Conservation (phyloP, 768 basidiomycete genomes). For the Pleurotus eryngii region DNA sequence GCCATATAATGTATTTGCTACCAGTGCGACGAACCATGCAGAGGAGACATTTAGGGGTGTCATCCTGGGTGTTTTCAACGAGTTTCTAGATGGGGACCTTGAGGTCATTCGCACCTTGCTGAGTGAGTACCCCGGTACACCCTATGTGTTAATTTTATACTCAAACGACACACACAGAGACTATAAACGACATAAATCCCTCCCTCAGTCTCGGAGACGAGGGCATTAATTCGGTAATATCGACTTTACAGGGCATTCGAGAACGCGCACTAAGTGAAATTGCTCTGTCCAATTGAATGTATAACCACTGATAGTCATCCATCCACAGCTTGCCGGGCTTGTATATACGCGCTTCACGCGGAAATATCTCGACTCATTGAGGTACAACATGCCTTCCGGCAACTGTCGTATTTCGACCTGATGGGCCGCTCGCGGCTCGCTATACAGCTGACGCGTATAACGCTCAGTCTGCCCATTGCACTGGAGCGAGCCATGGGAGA, state of each 20-base stretch:
- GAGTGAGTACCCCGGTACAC: constrained; percentile 40
- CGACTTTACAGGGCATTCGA: constrained; percentile 65
- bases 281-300: no score
- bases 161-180: constrained; percentile 38
- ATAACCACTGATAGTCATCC: background rate
- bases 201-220: constrained; percentile 76
- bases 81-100: constrained; percentile 85
- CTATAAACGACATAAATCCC: constrained; percentile 78
- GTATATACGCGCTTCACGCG: constrained; percentile 67
- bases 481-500: constrained; percentile 67
- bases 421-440: constrained; percentile 72
- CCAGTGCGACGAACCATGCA: constrained; percentile 52
- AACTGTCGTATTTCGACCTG: constrained; percentile 76
- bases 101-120: constrained; percentile 77
- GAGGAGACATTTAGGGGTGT: constrained; percentile 81
- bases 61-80: constrained; percentile 70
- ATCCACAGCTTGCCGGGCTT: constrained; percentile 67
- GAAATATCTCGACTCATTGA: constrained; percentile 79
- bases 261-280: constrained; percentile 70
- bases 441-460: constrained; percentile 74
- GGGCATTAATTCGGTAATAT: constrained; percentile 71
- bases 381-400: constrained; percentile 71
- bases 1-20: constrained; percentile 51
- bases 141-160: background rate
- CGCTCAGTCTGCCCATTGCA: constrained; percentile 68